Percentiles rank a stretch among this genome's conserved stretches.
Evolutionary conservation across 176 grass and related monocot genomes (phyloP).

Genomic region (Canna indica): DNA sequence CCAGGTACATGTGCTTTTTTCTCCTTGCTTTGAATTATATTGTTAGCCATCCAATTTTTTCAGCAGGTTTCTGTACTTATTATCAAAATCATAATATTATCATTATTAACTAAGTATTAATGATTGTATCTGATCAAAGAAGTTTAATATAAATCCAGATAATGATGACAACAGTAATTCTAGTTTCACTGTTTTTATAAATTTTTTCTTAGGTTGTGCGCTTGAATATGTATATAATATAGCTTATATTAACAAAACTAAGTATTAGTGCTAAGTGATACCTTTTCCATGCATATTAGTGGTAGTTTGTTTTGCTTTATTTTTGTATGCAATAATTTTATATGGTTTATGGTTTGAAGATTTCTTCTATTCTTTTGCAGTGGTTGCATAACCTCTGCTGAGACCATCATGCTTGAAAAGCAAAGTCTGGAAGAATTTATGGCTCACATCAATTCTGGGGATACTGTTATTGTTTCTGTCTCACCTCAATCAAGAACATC

Average conservation of each 20-base stretch:
- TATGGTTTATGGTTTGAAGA: neutral
- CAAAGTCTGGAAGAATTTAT: constrained; percentile 87
- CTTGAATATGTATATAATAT: neutral
- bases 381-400: constrained; percentile 93
- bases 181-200: neutral
- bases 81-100: neutral
- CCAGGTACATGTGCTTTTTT: neutral
- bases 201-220: neutral
- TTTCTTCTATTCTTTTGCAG: constrained; percentile 37
- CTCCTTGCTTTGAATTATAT: neutral
- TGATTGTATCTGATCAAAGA: neutral
- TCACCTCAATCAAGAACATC: constrained; percentile 97
- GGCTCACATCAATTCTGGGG: constrained; percentile 43
- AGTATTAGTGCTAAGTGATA: neutral
- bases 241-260: neutral
- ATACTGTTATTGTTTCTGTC: constrained; percentile 69
- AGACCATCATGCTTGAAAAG: constrained; percentile 98
- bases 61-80: neutral
- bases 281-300: neutral
- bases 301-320: neutral
- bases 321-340: neutral
- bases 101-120: neutral
- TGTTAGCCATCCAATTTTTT: neutral
- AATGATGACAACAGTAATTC: neutral
- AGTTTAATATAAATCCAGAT: neutral